Evolutionary conservation across 768 basidiomycete genomes (phyloP).

Genomic region (Sarcomyxa edulis): DNA sequence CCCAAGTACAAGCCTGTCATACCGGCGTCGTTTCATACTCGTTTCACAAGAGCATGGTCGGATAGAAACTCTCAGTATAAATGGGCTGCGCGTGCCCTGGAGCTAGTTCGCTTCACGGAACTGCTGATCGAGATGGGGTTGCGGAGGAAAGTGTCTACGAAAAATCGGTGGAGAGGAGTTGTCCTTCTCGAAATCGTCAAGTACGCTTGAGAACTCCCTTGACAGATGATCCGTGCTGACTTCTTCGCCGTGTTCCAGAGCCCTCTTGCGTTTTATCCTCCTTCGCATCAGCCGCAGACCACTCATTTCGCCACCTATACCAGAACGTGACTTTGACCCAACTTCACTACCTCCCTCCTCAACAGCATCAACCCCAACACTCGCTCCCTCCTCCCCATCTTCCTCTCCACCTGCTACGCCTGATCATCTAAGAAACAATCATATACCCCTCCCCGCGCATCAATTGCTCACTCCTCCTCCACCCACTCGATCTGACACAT

Average conservation of each 20-base stretch:
- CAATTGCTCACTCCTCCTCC: conserved; percentile 51
- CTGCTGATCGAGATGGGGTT: conserved; percentile 88
- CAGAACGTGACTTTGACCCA: conserved; percentile 86
- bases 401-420: conserved; percentile 60
- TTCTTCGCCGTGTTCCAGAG: conserved; percentile 39
- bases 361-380: conserved; percentile 51
- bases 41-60: conserved; percentile 87
- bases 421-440: conserved; percentile 79
- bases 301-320: conserved; percentile 70
- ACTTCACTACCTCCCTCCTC: conserved; percentile 53
- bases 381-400: conserved; percentile 51
- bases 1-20: conserved; percentile 73
- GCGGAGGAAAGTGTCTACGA: conserved; percentile 60
- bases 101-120: conserved; percentile 75
- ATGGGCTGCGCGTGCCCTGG: conserved; percentile 70
- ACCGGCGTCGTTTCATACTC: conserved; percentile 72
- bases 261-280: conserved; percentile 65
- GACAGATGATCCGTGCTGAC: conserved; percentile 6
- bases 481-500: conserved; percentile 43
- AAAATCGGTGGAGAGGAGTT: conserved; percentile 70
- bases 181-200: conserved; percentile 79
- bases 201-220: conserved; percentile 37
- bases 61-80: conserved; percentile 67
- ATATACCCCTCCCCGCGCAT: conserved; percentile 59
- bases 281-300: conserved; percentile 75